These are phyloP conservation scores for Citeromyces nyonsensis DNA, from an alignment of 805 yeast genomes.

Conservation along the genomic window DNA sequence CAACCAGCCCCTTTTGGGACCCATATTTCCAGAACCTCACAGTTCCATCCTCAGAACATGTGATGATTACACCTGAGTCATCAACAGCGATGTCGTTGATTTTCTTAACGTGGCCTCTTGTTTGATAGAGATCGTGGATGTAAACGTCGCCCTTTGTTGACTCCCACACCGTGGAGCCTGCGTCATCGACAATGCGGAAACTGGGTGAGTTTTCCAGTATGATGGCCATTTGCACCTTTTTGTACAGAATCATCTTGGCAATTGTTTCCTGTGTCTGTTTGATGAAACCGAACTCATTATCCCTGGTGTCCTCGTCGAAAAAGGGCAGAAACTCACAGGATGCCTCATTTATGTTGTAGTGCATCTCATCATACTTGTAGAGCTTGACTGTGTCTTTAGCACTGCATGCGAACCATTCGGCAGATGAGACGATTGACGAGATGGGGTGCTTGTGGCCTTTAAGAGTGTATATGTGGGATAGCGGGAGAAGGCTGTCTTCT, in stretches of 20 bases:
- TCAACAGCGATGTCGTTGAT: conserved; percentile 7
- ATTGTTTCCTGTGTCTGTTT: conserved; percentile 2
- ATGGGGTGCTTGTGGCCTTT: conserved; percentile 8
- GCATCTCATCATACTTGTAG: conserved; percentile 18
- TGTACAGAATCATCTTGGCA: conserved; percentile 1
- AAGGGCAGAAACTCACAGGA: conserved; percentile 4
- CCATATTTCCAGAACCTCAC: conserved; percentile 10
- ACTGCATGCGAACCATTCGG: conserved; percentile 12
- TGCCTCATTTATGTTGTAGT: conserved; percentile 7
- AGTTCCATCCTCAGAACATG: conserved; percentile 11
- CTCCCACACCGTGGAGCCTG: conserved; percentile 5
- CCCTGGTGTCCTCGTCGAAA: conserved; percentile 2
- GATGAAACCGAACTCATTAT: conserved; percentile 5
- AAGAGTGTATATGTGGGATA: conserved; percentile 15
- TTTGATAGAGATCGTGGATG: conserved; percentile 10
- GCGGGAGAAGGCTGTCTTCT: conserved; percentile 16
- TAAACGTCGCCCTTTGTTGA: conserved; percentile 10
- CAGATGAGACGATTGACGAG: conserved; percentile 9
- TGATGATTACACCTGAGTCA: conserved; percentile 1
- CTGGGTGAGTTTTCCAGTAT: conserved; percentile 5
- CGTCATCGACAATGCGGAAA: conserved; percentile 6
- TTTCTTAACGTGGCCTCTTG: conserved; percentile 11
- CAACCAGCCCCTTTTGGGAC: conserved; percentile 5
- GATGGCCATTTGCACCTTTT: conserved; percentile 1
- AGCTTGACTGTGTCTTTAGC: conserved; percentile 11